Evolutionary conservation across 805 yeast genomes (phyloP), one percentile per base, ranked within the genome.

Genomic region (Saturnispora sekii): DNA sequence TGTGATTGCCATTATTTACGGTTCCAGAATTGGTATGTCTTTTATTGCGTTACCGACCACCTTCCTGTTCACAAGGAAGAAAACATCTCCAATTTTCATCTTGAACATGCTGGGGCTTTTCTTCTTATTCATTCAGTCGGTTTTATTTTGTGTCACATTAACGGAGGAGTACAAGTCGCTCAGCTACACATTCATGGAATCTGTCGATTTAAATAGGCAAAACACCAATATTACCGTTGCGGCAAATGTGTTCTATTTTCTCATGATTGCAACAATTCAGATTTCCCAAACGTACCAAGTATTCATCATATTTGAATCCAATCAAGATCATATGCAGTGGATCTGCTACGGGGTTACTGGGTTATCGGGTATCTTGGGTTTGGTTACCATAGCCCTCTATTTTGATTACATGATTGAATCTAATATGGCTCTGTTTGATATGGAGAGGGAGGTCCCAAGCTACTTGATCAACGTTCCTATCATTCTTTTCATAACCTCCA

Each of bases 281-380:
- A 50, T 66, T 0, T 80, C 93, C 0, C 63, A 90, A 55, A 69
- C 79, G 2, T 77, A 77, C 57, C 97, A 90, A 64, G 74, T 84
- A 8, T 72, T 68, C 49, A 74, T 82, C 30, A 78, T 93, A 41
- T 85, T 85, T 65, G 70, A 74, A 45, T 68, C 74, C n/a, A 76
- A 79, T 15, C 70, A 69, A n/a, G 34, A 51, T 10, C 35, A 47
- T 7, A 64, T 72, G 29, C 67, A 64, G 35, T 60, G 53, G 26
- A 48, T 74, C 32, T 74, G 79, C 1, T 45, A 59, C 33, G 5
- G 62, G 0, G 56, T 75, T 26, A 66, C 76, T 1, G 46, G 53
- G 0, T 15, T 72, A 0, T 63, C 79, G 0, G 56, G 62, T 0
- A 49, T 65, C 0, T 64, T 81, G 18, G 84, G 80, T 0, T 39